A percentile compares a stretch with the other conserved stretches of the same genome.
These are phyloP conservation scores for Vitis vinifera DNA, from an alignment of 164 flowering plant species.

Conservation along the genomic window DNA sequence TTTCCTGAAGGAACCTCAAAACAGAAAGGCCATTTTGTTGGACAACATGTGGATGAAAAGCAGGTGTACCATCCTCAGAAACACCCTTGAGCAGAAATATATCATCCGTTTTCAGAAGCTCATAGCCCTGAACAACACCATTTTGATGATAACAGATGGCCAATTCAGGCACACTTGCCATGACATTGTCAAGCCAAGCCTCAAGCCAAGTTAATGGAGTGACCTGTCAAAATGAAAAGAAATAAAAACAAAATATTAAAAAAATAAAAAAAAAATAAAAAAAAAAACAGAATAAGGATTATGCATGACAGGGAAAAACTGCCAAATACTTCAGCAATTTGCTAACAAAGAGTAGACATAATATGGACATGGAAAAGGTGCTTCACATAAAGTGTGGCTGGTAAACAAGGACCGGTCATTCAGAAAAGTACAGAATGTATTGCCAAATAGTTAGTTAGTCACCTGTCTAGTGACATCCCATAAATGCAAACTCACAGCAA, in stretches of 20 bases:
- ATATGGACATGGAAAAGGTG: neutral
- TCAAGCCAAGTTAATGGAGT: conserved; percentile 96
- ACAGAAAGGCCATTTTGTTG: conserved; percentile 97
- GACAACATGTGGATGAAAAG: conserved; percentile 95
- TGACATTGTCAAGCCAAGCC: conserved; percentile 98
- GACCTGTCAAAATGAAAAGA: conserved; percentile 44
- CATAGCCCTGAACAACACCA: conserved; percentile 97
- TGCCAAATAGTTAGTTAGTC: neutral
- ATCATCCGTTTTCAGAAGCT: conserved; percentile 94
- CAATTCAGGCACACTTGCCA: conserved; percentile 97
- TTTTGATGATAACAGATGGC: conserved; percentile 95
- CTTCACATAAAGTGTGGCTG: no score
- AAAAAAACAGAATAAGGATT: neutral
- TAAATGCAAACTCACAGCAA: conserved; percentile 92
- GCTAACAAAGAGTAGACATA: neutral
- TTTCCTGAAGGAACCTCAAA: conserved; percentile 89
- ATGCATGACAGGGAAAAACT: no score
- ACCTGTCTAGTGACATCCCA: conserved; percentile 89
- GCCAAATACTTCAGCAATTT: neutral
- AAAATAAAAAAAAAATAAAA: neutral
- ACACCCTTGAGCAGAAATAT: conserved; percentile 84
- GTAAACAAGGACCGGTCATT: no score
- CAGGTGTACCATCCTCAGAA: conserved; percentile 91
- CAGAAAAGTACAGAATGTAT: no score
- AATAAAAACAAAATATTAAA: conserved; percentile 1